These are phyloP conservation scores for Anthostomella pinea DNA, from an alignment of 2,329 filamentous ascomycete genomes.

Conservation along the genomic window DNA sequence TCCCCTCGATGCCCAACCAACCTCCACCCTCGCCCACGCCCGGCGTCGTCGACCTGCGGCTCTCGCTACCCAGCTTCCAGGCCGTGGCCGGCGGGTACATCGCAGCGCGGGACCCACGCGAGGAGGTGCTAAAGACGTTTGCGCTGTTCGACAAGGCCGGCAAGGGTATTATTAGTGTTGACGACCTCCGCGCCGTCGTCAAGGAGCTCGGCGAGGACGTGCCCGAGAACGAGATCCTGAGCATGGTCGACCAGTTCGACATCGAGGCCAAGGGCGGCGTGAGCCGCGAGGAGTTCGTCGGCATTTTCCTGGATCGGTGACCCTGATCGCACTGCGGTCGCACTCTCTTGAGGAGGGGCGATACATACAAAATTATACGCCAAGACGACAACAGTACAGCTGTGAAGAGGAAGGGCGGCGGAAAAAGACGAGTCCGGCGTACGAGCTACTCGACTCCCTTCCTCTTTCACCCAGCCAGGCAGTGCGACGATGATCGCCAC, in stretches of 20 bases:
- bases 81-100: constrained; percentile 78
- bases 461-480: too few relatives aligned
- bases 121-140: constrained; percentile 90
- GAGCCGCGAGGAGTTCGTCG: constrained; percentile 66
- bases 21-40: constrained; percentile 49
- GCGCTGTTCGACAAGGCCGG: constrained; percentile 87
- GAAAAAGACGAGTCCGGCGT: too few relatives aligned
- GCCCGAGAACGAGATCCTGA: constrained; percentile 85
- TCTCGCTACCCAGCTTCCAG: constrained; percentile 71
- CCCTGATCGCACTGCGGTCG: too few relatives aligned
- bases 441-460: too few relatives aligned
- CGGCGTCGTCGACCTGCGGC: constrained; percentile 65
- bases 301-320: constrained; percentile 44
- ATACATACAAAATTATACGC: too few relatives aligned
- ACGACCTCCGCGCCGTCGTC: constrained; percentile 83
- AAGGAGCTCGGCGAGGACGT: constrained; percentile 89
- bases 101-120: constrained; percentile 75
- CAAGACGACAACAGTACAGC: too few relatives aligned
- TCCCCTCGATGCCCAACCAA: constrained; percentile 41
- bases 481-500: too few relatives aligned
- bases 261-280: constrained; percentile 85
- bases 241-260: constrained; percentile 99
- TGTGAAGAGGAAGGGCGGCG: too few relatives aligned
- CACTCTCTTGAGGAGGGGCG: too few relatives aligned
- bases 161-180: constrained; percentile 87